Evolutionary conservation across 805 yeast genomes (phyloP).

Genomic region (Metschnikowia kofuensis): DNA sequence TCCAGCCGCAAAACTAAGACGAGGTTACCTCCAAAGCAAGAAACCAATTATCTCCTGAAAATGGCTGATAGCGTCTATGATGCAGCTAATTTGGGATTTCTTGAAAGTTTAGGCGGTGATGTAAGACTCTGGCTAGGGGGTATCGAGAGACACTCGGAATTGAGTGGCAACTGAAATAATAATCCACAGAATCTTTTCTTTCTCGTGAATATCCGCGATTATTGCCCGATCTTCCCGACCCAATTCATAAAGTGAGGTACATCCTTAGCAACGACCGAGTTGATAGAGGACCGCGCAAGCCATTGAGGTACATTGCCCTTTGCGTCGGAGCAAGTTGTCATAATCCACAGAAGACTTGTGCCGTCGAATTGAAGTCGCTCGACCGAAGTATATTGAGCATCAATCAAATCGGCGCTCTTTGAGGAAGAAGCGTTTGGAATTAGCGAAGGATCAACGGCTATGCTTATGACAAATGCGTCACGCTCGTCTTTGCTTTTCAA

Average conservation of each 20-base stretch:
- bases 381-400: conserved; percentile 36
- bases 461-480: conserved; percentile 31
- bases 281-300: conserved; percentile 29
- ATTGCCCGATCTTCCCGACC: conserved; percentile 12
- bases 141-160: conserved; percentile 7
- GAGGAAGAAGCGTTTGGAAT: conserved; percentile 9
- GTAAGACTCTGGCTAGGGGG: conserved; percentile 40
- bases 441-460: conserved; percentile 31
- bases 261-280: conserved; percentile 37
- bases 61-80: conserved; percentile 27
- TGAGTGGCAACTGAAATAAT: background rate
- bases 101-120: conserved; percentile 42
- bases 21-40: conserved; percentile 8
- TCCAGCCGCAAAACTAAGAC: conserved; percentile 23
- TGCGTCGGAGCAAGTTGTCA: conserved; percentile 40
- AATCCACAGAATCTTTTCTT: background rate
- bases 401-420: conserved; percentile 17
- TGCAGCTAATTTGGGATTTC: conserved; percentile 33
- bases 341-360: conserved; percentile 29
- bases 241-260: conserved; percentile 39
- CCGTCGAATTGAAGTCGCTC: conserved; percentile 28
- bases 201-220: background rate
- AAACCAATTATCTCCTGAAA: conserved; percentile 12
- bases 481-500: conserved; percentile 15
- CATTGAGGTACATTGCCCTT: conserved; percentile 39